Evolutionary conservation across 2,329 filamentous ascomycete species (phyloP).

Genomic region (Calonectria pauciramosa): DNA sequence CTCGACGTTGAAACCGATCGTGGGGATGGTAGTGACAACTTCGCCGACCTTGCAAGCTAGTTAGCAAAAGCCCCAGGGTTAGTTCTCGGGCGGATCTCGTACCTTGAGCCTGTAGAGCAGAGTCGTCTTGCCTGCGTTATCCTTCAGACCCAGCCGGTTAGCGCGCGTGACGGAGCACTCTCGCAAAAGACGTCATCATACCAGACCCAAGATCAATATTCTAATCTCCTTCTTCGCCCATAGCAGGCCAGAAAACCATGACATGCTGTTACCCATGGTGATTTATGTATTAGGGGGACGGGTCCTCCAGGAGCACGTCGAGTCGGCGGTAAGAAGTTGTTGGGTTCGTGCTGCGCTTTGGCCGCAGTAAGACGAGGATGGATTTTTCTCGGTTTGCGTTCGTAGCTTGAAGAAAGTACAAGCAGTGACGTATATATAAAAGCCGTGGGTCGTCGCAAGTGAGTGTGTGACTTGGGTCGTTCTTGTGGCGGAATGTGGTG

Average conservation of each 20-base stretch:
- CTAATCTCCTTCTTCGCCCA: conserved; percentile 98
- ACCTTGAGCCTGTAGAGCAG: conserved; percentile 97
- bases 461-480: conserved; percentile 26
- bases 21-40: conserved; percentile 98
- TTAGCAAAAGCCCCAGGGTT: conserved; percentile 25
- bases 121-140: conserved; percentile 98
- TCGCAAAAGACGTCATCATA: conserved; percentile 59
- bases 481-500: conserved; percentile 18
- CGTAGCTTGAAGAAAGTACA: background rate
- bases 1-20: conserved; percentile 99
- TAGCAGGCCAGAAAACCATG: conserved; percentile 79
- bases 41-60: conserved; percentile 85
- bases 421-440: background rate
- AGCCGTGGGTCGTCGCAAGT: background rate
- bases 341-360: conserved; percentile 13
- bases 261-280: conserved; percentile 75
- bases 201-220: conserved; percentile 93
- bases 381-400: conserved; percentile 24
- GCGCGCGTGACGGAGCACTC: conserved; percentile 32
- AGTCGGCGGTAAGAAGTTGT: conserved; percentile 6
- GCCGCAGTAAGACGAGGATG: conserved; percentile 4
- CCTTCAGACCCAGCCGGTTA: conserved; percentile 64
- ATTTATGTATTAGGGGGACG: conserved; percentile 29
- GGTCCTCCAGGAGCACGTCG: conserved; percentile 27
- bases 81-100: conserved; percentile 22